Base-by-base conservation (phyloP, 805 yeast species). In the Cephaloascus fragrans region DNA sequence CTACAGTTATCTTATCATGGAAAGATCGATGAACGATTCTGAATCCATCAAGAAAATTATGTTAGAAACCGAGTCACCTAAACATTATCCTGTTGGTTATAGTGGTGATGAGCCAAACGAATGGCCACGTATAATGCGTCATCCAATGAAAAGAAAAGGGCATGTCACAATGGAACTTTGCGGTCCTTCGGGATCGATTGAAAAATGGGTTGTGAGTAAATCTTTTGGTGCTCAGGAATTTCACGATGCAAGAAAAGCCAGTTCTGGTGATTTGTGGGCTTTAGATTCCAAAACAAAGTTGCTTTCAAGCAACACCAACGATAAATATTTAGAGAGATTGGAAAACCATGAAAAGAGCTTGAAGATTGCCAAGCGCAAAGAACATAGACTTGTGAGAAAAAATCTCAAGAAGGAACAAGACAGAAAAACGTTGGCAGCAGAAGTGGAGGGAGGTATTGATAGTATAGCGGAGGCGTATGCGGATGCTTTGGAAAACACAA, bases 211-310 rank as follows among this genome's bases (percentile, higher is more conserved):
- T 14, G 73, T 93, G 2, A 82, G 97, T 0, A 83, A 80, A 54
- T 78, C 94, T 16, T 68, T 74, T 39, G 83, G 86, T 4, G 76
- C 77, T 44, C 82, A 76, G 44, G 76, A 67, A 2, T 93, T 86
- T 48, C 94, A 85, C 52, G 97, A 93, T 62, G 96, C 96, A 0
- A 70, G 97, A 40, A 90, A 93, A 56, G 75, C 86, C 0, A 59
- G 58, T n/a, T 73, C 75, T 52, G 96, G 96, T 18, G 98, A 93
- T 55, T 59, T 80, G 38, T 93, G 97, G 98, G 80, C 83, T 1
- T 51, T 56, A 39, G 23, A 14, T 31, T 9, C 33, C 8, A 31
- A 31, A 14, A 31, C 8, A 14, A 31, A 14, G n/a, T 6, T 8
- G 6, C 15, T 31, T 8, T 31, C 33, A 6, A 31, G n/a, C 15